Conservation (phyloP, 1,284 basidiomycete species). For the Ustilago sp. region DNA sequence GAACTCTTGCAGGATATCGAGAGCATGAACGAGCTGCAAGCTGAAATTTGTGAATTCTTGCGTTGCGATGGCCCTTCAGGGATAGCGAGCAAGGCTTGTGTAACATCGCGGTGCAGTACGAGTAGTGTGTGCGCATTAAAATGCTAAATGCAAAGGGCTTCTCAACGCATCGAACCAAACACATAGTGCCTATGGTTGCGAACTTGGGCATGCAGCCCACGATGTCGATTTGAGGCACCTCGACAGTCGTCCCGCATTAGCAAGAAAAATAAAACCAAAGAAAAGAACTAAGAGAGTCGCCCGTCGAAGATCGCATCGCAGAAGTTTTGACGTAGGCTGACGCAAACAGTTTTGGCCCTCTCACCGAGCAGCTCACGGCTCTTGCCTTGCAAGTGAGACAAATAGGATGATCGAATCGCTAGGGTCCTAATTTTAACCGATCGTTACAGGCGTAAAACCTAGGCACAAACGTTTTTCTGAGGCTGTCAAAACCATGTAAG, state of each 20-base stretch:
- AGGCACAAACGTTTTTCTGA: background rate
- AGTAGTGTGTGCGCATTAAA: background rate
- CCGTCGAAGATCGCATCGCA: background rate
- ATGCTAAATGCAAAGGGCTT: conserved; percentile 3
- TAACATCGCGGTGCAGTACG: background rate
- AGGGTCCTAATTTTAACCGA: background rate
- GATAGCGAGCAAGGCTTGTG: background rate
- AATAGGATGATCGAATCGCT: too few species aligned
- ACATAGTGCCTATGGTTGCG: background rate
- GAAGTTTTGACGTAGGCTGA: background rate
- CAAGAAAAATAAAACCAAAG: background rate
- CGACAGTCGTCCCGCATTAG: background rate
- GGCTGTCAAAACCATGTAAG: background rate
- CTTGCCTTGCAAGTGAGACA: too few species aligned
- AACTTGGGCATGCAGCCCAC: conserved; percentile 3
- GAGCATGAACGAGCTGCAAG: too few species aligned
- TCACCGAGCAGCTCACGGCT: background rate
- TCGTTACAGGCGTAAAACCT: background rate
- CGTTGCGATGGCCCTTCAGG: too few species aligned
- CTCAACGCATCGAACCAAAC: conserved; percentile 2
- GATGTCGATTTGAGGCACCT: background rate
- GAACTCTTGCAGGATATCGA: background rate
- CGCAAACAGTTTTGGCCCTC: background rate
- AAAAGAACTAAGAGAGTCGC: background rate
- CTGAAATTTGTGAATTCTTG: too few species aligned